Percentiles rank a stretch among this genome's conserved stretches.
These are phyloP conservation scores for Colletotrichum ledebouriae DNA, from an alignment of 2,329 filamentous ascomycete genomes.

Conservation along the genomic window DNA sequence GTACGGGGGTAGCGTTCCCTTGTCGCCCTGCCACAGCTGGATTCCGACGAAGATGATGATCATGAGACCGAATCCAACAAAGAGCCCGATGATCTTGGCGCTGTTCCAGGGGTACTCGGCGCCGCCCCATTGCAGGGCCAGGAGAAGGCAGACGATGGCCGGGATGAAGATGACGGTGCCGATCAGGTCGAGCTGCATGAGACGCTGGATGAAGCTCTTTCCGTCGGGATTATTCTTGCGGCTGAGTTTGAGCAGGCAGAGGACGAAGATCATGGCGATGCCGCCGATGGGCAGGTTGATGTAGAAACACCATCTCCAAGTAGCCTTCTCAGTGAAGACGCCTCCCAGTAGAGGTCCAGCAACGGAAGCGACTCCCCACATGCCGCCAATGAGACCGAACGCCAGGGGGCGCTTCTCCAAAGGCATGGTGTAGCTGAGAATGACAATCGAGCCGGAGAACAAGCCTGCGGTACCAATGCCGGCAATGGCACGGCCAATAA, in stretches of 20 bases:
- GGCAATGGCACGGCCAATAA: constrained; percentile 65
- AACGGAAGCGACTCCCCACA: constrained; percentile 68
- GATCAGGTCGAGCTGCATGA: constrained; percentile 67
- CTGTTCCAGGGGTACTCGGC: constrained; percentile 64
- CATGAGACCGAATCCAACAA: constrained; percentile 63
- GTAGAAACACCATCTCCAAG: constrained; percentile 68
- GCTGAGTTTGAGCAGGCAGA: constrained; percentile 58
- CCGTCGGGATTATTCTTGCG: constrained; percentile 49
- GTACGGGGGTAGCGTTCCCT: constrained; percentile 62
- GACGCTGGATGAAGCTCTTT: constrained; percentile 52
- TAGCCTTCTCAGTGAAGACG: constrained; percentile 61
- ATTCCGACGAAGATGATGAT: constrained; percentile 61
- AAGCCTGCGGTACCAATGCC: constrained; percentile 66
- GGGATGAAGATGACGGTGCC: constrained; percentile 66
- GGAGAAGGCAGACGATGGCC: constrained; percentile 64
- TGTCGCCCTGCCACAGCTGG: constrained; percentile 60
- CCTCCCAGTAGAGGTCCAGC: constrained; percentile 65
- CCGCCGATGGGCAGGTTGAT: constrained; percentile 61
- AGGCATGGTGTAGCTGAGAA: constrained; percentile 63
- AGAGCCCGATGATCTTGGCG: constrained; percentile 63
- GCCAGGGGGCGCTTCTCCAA: constrained; percentile 66
- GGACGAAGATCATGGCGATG: constrained; percentile 61
- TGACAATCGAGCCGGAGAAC: constrained; percentile 64
- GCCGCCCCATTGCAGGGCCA: constrained; percentile 71
- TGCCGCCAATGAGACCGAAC: constrained; percentile 67